phyloP scores from a whole-genome alignment of 1,139 yeast genomes.

The Diutina catenulata region DNA sequence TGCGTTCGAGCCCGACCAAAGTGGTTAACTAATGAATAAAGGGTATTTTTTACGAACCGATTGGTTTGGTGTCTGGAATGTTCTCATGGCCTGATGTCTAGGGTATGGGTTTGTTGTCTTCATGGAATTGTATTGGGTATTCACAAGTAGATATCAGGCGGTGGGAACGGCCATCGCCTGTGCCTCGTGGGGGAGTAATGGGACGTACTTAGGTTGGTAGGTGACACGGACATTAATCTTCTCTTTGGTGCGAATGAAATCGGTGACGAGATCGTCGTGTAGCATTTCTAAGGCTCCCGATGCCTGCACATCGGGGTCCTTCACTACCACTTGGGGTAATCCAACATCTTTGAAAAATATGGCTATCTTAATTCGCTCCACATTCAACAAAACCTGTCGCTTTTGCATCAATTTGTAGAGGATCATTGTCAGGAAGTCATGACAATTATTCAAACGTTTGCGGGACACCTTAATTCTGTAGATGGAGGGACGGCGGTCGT shows the following conservation, averaged over 20 bases:
- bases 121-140: too few species aligned
- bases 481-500: background rate
- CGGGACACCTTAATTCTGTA: conserved; percentile 1
- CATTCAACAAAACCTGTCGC: background rate
- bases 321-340: conserved; percentile 3
- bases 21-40: too few species aligned
- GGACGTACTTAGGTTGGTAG: conserved; percentile 1
- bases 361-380: background rate
- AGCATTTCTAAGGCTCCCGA: background rate
- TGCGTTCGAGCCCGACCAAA: too few species aligned
- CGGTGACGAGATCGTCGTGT: conserved; percentile 1
- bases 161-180: background rate
- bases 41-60: too few species aligned
- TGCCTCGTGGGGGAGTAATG: background rate
- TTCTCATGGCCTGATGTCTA: too few species aligned
- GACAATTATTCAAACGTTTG: background rate
- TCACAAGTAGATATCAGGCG: too few species aligned
- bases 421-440: background rate
- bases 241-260: background rate
- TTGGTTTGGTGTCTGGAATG: too few species aligned
- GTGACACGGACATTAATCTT: conserved; percentile 3
- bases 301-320: conserved; percentile 1
- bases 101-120: too few species aligned
- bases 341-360: background rate
- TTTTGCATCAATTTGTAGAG: background rate